These are phyloP conservation scores for Chalaropsis thielavioides DNA, from an alignment of 2,329 filamentous ascomycete species.

Conservation along the genomic window DNA sequence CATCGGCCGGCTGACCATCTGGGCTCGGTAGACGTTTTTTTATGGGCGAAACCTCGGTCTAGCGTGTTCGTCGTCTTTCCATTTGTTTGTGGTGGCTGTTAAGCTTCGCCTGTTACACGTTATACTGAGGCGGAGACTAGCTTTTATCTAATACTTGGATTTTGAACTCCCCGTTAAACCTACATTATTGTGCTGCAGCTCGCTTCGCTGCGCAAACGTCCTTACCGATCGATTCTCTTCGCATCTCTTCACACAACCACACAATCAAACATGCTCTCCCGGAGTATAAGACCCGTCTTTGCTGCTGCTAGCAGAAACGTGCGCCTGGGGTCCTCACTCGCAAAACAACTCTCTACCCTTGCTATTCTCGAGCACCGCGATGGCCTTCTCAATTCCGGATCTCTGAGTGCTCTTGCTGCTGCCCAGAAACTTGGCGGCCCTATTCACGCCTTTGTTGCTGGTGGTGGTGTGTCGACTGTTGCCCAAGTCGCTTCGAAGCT, in stretches of 20 bases:
- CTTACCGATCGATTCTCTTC: neutral
- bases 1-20: constrained; percentile 12
- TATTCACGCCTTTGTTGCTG: constrained; percentile 78
- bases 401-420: constrained; percentile 71
- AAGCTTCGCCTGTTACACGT: neutral
- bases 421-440: constrained; percentile 74
- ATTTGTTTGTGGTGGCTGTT: neutral
- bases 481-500: constrained; percentile 81
- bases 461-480: constrained; percentile 56
- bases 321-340: constrained; percentile 7
- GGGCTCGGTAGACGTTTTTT: constrained; percentile 11
- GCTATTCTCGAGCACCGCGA: constrained; percentile 87
- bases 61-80: neutral
- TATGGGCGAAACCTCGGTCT: constrained; percentile 10
- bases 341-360: constrained; percentile 56
- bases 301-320: constrained; percentile 8
- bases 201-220: neutral
- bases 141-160: neutral
- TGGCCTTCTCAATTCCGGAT: constrained; percentile 70
- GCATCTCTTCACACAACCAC: neutral
- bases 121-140: neutral
- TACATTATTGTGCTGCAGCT: neutral
- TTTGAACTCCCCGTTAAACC: neutral
- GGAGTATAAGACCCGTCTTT: constrained; percentile 15
- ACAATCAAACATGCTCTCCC: constrained; percentile 9